Percentiles rank a stretch among this genome's conserved stretches.
These are phyloP conservation scores for Coemansia sp. DNA, from an alignment of 192 early-diverging fungal genomes.

Conservation along the genomic window DNA sequence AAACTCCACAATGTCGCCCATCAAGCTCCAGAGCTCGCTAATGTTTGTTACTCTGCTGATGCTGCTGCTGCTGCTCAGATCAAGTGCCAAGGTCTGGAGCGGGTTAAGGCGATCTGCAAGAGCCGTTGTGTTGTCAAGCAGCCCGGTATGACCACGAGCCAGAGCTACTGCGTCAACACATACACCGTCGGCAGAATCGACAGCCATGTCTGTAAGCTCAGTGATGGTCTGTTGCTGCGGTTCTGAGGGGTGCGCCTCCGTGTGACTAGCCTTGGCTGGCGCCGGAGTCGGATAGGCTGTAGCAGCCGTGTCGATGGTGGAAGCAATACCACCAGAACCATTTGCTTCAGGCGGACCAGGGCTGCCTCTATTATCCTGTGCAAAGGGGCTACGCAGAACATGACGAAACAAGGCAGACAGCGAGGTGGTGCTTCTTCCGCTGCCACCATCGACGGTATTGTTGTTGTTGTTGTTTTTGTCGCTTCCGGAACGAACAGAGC, in stretches of 20 bases:
- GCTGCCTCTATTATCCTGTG: constrained; percentile 15
- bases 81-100: constrained; percentile 16
- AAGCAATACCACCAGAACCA: background rate
- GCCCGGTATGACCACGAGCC: constrained; percentile 7
- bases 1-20: constrained; percentile 28
- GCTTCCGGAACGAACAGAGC: constrained; percentile 16
- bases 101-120: constrained; percentile 33
- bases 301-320: constrained; percentile 7
- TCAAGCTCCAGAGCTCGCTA: constrained; percentile 27
- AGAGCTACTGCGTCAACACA: constrained; percentile 34
- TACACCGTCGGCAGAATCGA: too few species aligned
- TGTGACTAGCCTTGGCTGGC: background rate
- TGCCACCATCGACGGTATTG: too few species aligned
- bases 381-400: constrained; percentile 43
- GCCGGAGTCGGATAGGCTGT: background rate
- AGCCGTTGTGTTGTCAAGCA: constrained; percentile 12
- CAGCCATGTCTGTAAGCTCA: too few species aligned
- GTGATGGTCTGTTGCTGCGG: background rate
- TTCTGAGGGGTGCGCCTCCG: background rate
- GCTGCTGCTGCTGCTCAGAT: constrained; percentile 13
- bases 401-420: constrained; percentile 38
- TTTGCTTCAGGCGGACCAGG: background rate
- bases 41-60: constrained; percentile 22
- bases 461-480: background rate
- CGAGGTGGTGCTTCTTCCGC: constrained; percentile 9